A percentile compares a stretch with the other conserved stretches of the same genome.
Conservation (phyloP, 257 asterid genomes). For the Oldenlandia corymbosa region DNA sequence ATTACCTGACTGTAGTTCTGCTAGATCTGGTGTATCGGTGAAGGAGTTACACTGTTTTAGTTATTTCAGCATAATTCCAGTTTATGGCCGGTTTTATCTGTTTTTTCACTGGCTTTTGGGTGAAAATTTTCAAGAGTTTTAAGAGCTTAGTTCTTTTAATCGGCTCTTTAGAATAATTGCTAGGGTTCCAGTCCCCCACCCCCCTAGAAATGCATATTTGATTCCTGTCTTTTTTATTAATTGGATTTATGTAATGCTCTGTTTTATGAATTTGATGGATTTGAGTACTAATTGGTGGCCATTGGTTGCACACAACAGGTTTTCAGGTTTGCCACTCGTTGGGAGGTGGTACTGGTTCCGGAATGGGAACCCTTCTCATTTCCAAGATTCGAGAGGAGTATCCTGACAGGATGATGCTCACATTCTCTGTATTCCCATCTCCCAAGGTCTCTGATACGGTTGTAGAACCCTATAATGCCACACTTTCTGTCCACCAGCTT, state of each 20-base stretch:
- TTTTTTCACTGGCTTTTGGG: background rate
- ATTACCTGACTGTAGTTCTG: background rate
- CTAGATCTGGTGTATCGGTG: constrained; percentile 19
- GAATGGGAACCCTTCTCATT: constrained; percentile 78
- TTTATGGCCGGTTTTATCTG: background rate
- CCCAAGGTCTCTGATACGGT: constrained; percentile 79
- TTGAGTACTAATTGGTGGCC: background rate
- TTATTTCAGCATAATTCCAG: background rate
- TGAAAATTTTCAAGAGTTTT: too few relatives aligned
- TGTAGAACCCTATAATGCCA: constrained; percentile 78
- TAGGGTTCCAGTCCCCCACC: too few relatives aligned
- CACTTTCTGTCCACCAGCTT: constrained; percentile 74
- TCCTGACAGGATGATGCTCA: constrained; percentile 84
- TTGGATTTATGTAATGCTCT: background rate
- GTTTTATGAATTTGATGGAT: background rate
- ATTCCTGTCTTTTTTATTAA: background rate
- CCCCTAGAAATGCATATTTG: too few relatives aligned
- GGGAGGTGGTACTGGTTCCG: constrained; percentile 92
- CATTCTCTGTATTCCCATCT: constrained; percentile 77
- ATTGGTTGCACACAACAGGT: constrained; percentile 30
- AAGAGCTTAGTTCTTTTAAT: too few relatives aligned
- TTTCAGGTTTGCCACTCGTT: constrained; percentile 74
- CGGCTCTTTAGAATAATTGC: too few relatives aligned
- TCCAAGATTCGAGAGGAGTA: constrained; percentile 78
- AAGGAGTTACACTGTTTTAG: background rate